Evolutionary conservation across 1,284 basidiomycete genomes (phyloP), one percentile per base, ranked within the genome.

Genomic region (Ganoderma sp.): DNA sequence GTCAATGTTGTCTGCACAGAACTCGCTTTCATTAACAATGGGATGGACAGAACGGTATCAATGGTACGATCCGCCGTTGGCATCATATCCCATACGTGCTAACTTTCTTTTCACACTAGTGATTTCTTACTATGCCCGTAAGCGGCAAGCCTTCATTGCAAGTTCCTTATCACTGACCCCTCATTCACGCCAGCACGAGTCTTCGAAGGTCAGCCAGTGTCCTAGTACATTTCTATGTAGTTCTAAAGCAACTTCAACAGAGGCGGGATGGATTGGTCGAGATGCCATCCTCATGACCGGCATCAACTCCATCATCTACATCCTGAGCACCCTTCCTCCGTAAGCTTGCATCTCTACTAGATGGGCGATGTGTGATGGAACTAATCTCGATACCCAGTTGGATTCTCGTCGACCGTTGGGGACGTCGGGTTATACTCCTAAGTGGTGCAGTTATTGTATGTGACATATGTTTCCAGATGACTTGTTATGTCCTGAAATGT

Each of bases 221-320:
- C 15, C 8, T 22, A 19, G 25, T 59, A 32, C 43, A 22, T 25
- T 48, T 17, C 59, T 60, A 25, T 50, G 42, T 69, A 8, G 3
- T 67, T 48, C 70, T 66, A 67, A 58, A 22, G 1, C 15, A 25
- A 62, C 74, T 77, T 65, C 77, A 77, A 59, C 82, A 95, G 93
- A 93, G 84, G 97, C 97, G 57, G 97, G 97, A 56, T 99, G 97
- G 97, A 87, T 98, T 68, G 97, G 97, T n/a, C 88, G 97, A 63
- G 91, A 98, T 75, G 97, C 97, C 4, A 90, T 99, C 71, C 85
- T 99, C 25, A 99, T 99, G 97, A 96, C 97, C 1, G 97, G 97
- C 8, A 95, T 98, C 78, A 98, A 98, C 76, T 89, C 92, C 9
- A 82, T 96, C 67, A 94, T 96, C 73, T 98, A 98, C 78, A 80